Conservation (phyloP, 257 asterid genomes). For the Petunia axillaris region DNA sequence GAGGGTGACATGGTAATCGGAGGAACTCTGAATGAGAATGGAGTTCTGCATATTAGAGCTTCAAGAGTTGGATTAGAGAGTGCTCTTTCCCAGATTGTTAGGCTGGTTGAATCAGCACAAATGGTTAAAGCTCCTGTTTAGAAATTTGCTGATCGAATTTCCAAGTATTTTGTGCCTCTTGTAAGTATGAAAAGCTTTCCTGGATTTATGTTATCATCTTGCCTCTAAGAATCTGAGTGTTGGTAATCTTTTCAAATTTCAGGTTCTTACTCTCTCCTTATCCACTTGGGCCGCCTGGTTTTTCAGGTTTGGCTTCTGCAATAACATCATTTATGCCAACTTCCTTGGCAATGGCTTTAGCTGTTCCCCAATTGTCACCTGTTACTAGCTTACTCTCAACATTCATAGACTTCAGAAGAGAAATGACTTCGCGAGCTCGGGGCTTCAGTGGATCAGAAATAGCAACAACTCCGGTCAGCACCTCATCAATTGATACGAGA, state of each 20-base stretch:
- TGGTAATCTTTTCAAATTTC: conserved; percentile 10
- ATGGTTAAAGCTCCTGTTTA: conserved; percentile 70
- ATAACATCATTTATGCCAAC: conserved; percentile 24
- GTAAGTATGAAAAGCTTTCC: conserved; percentile 35
- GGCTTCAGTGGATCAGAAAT: conserved; percentile 40
- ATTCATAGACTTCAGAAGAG: conserved; percentile 31
- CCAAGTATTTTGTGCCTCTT: conserved; percentile 50
- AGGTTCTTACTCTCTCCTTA: conserved; percentile 47
- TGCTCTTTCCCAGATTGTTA: conserved; percentile 66
- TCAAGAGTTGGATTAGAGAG: conserved; percentile 72
- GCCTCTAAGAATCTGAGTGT: neutral
- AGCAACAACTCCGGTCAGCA: conserved; percentile 31
- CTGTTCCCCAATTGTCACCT: conserved; percentile 44
- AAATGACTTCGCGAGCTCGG: conserved; percentile 29
- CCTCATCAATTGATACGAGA: conserved; percentile 29
- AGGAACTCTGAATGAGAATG: conserved; percentile 72
- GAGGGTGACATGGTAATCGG: conserved; percentile 68
- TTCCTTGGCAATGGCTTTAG: conserved; percentile 35
- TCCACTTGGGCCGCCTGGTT: conserved; percentile 54
- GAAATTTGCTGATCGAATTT: conserved; percentile 53
- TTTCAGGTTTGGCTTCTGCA: conserved; percentile 36
- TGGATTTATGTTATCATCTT: neutral
- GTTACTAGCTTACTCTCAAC: conserved; percentile 31
- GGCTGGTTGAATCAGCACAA: conserved; percentile 61
- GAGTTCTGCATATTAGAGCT: conserved; percentile 62